Percentiles rank a stretch among this genome's conserved stretches.
Conservation (phyloP, 306 rosid genomes). For the Pachyrhizus erosus region DNA sequence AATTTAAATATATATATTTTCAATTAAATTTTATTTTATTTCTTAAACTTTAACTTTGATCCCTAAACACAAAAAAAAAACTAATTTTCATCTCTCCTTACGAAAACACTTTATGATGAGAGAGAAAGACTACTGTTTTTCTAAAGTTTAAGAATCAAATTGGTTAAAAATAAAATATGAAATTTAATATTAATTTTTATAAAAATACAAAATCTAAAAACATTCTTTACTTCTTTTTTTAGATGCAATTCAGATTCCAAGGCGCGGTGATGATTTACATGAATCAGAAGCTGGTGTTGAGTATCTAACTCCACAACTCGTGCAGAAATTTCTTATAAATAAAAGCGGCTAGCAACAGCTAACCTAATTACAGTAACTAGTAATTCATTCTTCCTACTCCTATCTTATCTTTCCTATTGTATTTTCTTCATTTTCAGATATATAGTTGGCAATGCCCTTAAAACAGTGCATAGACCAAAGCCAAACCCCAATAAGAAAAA, state of each 20-base stretch:
- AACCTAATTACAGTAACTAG: slow-evolving; percentile 48
- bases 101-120: too few relatives aligned
- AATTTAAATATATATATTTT: too few relatives aligned
- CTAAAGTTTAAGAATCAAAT: too few relatives aligned
- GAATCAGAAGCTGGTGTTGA: slow-evolving; percentile 29
- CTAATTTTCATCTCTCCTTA: too few relatives aligned
- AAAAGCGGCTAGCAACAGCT: slow-evolving; percentile 56
- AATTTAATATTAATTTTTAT: too few relatives aligned
- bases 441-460: slow-evolving; percentile 41
- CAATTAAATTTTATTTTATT: too few relatives aligned
- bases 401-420: slow-evolving; percentile 43
- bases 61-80: too few relatives aligned
- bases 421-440: slow-evolving; percentile 38
- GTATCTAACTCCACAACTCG: slow-evolving; percentile 19
- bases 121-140: too few relatives aligned
- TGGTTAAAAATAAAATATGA: too few relatives aligned
- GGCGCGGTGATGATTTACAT: slow-evolving; percentile 28
- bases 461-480: slow-evolving; percentile 45
- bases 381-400: slow-evolving; percentile 42
- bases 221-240: too few relatives aligned
- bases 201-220: too few relatives aligned
- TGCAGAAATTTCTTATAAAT: slow-evolving; percentile 43
- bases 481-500: slow-evolving; percentile 12
- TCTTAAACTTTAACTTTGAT: too few relatives aligned
- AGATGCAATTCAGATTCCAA: slow-evolving; percentile 14